These are phyloP conservation scores for Lipomyces japonicus DNA, from an alignment of 805 yeast species.

Conservation along the genomic window DNA sequence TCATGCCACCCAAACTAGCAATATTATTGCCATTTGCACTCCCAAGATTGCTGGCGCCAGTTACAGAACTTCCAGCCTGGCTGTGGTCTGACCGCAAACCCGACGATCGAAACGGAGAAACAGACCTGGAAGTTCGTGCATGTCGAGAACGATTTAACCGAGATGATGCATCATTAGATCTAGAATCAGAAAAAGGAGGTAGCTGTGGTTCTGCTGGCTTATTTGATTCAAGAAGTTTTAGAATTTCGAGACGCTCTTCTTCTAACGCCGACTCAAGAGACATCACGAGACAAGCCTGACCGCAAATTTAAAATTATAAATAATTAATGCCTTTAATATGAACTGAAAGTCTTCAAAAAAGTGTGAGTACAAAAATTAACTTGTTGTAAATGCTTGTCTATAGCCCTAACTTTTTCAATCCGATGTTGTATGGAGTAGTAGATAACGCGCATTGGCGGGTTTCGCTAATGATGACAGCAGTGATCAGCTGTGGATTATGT, in stretches of 20 bases:
- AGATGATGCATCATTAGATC: neutral
- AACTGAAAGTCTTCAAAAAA: too few species aligned
- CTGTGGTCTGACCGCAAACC: slow-evolving; percentile 8
- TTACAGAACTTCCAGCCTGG: neutral
- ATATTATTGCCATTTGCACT: neutral
- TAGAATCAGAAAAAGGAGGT: neutral
- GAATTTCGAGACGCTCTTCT: slow-evolving; percentile 32
- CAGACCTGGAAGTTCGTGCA: slow-evolving; percentile 19
- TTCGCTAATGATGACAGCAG: too few species aligned
- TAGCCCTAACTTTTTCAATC: too few species aligned
- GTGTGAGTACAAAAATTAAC: too few species aligned
- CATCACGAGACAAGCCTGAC: too few species aligned
- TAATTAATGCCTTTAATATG: too few species aligned
- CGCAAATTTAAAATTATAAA: too few species aligned
- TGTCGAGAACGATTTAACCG: neutral
- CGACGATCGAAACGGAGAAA: slow-evolving; percentile 22
- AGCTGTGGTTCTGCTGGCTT: slow-evolving; percentile 6
- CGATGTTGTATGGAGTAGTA: too few species aligned
- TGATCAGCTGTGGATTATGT: too few species aligned
- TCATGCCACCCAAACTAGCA: slow-evolving; percentile 8
- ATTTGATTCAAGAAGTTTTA: slow-evolving; percentile 24
- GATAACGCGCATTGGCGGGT: too few species aligned
- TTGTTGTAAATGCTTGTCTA: too few species aligned
- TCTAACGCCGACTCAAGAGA: slow-evolving; percentile 31
- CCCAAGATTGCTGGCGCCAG: neutral